Conservation (phyloP, 257 asterid species). For the Asclepias syriaca region DNA sequence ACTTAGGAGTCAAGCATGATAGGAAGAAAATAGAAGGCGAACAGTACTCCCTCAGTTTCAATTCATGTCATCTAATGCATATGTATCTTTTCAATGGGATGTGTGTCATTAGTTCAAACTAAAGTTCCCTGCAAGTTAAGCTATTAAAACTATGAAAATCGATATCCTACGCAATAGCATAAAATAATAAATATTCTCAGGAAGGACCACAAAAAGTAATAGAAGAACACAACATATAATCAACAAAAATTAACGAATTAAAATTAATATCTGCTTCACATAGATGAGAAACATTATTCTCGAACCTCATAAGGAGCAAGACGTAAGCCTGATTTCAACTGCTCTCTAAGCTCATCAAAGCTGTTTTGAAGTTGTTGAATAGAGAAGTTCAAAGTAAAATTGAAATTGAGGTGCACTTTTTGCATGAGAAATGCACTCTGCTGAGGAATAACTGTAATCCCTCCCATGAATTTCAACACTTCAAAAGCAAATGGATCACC, state of each 20-base stretch:
- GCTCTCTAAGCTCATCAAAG: constrained; percentile 61
- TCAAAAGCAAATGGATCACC: constrained; percentile 75
- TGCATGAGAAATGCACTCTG: constrained; percentile 84
- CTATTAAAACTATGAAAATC: not conserved
- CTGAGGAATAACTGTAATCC: constrained; percentile 74
- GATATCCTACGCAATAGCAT: not conserved
- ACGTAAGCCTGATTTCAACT: constrained; percentile 68
- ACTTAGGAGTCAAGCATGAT: not conserved
- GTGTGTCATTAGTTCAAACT: not conserved
- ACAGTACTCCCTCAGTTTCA: not conserved
- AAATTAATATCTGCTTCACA: not conserved
- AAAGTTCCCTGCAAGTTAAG: not conserved
- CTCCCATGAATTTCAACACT: constrained; percentile 82
- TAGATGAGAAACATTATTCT: constrained; percentile 3
- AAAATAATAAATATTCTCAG: not conserved
- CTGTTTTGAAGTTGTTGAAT: constrained; percentile 56
- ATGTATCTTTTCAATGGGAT: not conserved
- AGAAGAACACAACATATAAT: not conserved
- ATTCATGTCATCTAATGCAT: not conserved
- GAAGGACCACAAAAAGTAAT: not conserved
- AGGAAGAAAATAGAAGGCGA: not conserved
- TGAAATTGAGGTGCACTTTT: constrained; percentile 67
- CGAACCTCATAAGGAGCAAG: constrained; percentile 79
- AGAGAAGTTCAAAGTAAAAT: constrained; percentile 90
- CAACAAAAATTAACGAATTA: not conserved